A percentile compares a stretch with the other conserved stretches of the same genome.
These are phyloP conservation scores for Heterobasidion irregulare DNA, from an alignment of 1,284 basidiomycete genomes.

Conservation along the genomic window DNA sequence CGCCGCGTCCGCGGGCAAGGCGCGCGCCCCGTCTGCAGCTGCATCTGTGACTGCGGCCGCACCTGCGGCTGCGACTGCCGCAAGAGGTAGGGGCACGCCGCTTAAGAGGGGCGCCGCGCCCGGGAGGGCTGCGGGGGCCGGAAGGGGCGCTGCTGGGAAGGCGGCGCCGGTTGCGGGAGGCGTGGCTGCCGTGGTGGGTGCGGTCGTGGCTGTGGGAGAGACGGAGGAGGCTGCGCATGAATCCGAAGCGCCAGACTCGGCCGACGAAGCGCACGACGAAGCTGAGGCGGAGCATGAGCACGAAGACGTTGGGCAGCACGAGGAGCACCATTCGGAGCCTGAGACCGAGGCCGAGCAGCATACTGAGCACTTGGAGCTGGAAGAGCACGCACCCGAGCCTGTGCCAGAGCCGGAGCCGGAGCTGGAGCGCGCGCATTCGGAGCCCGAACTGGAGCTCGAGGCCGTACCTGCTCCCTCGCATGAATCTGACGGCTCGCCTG, in stretches of 20 bases:
- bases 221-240: conserved; percentile 3
- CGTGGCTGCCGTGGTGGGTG: conserved; percentile 3
- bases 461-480: conserved; percentile 6
- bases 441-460: neutral
- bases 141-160: neutral
- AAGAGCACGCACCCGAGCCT: neutral
- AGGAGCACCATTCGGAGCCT: conserved; percentile 10
- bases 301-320: conserved; percentile 7
- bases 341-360: conserved; percentile 6
- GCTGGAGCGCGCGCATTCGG: conserved; percentile 4
- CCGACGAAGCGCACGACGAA: conserved; percentile 9
- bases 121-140: neutral
- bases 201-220: conserved; percentile 12
- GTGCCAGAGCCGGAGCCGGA: conserved; percentile 1
- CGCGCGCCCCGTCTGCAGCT: conserved; percentile 18
- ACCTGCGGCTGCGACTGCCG: conserved; percentile 11
- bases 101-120: conserved; percentile 13
- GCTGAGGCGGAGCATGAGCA: conserved; percentile 11
- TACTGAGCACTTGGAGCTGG: neutral
- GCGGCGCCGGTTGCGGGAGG: neutral
- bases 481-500: conserved; percentile 9
- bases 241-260: neutral
- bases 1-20: conserved; percentile 59
- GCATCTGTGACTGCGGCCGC: conserved; percentile 7
- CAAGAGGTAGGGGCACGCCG: conserved; percentile 17